Evolutionary conservation across 2,329 filamentous ascomycete genomes (phyloP).

Genomic region (Botrytis hyacinthi): DNA sequence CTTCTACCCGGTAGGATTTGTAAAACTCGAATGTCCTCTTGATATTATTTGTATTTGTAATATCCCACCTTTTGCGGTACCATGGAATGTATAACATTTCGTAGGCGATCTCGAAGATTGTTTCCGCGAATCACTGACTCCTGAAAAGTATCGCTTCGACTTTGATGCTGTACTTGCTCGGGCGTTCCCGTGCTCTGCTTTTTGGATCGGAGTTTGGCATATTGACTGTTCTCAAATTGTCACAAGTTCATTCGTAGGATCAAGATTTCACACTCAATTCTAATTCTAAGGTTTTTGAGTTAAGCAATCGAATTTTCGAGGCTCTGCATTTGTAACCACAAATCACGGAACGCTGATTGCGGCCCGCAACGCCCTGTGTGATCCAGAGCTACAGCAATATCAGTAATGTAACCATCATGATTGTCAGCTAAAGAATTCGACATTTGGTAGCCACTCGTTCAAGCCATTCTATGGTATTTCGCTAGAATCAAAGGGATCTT

Average conservation of each 20-base stretch:
- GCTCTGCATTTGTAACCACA: not conserved
- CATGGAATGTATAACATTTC: not conserved
- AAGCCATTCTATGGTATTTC: not conserved
- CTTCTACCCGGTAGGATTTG: slow-evolving; percentile 14
- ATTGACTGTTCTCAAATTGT: not conserved
- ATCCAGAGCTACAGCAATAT: not conserved
- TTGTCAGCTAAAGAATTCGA: not conserved
- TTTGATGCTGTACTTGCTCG: not conserved
- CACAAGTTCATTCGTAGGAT: not conserved
- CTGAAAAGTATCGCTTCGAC: not conserved
- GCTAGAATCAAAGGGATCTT: not conserved
- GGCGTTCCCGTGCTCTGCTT: not conserved
- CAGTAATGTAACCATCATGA: not conserved
- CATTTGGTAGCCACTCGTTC: not conserved
- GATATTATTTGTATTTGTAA: slow-evolving; percentile 8
- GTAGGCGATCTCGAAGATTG: not conserved
- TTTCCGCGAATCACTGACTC: not conserved
- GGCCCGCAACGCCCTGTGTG: not conserved
- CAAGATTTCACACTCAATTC: too few relatives aligned
- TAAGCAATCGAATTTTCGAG: not conserved
- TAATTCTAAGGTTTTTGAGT: not conserved
- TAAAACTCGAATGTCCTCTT: slow-evolving; percentile 26
- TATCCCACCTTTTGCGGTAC: not conserved
- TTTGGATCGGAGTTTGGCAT: not conserved
- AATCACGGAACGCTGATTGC: not conserved